Base-by-base conservation (phyloP, 1,139 yeast genomes). In the Yamadazyma mexicana region DNA sequence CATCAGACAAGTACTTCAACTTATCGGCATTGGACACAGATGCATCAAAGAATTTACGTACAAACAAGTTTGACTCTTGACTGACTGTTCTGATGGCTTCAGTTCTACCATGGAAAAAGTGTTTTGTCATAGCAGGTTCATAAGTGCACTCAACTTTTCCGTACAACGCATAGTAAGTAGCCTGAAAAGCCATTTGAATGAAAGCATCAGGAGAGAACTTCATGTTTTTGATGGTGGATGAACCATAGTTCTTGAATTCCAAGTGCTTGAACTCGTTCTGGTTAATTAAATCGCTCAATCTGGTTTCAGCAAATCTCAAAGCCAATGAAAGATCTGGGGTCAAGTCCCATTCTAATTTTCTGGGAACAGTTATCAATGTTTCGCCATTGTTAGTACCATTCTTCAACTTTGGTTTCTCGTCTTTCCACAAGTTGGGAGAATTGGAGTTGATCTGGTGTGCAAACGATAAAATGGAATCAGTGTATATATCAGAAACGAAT, bases 71-170 rank as follows among this genome's bases (percentile, higher is more conserved):
- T 2, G 95, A 85, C 56, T 87, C 89, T 48, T 77, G 73, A 10
- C 94, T 81, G 2, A 88, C 96, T 0, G 95, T 77, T 51, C 96
- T 74, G 39, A 89, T 81, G 4, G 96, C 95, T 62, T 89, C 97
- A 0, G 97, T 89, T 58, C 97, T 76, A 12, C 96, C 97, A 58
- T 89, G 96, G 49, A 83, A 75, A 56, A 82, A 89, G 43, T 72
- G 72, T 60, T 89, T 89, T 2, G 96, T 89, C 97, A 89, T 89
- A 10, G 96, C 96, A 3, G 97, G 97, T 64, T 89, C 97, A 61
- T 89, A 89, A 11, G 96, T 87, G 51, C 95, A 87, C 59, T 88
- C 97, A 31, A 88, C 94, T 56, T 86, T 86, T 34, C 97, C 97
- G 58, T 89, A 89, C 38, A 89, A 73, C 0, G 96, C 94, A 58